A percentile compares a stretch with the other conserved stretches of the same genome.
Conservation (phyloP, 2,329 filamentous ascomycete species). For the Fusarium paranaense region DNA sequence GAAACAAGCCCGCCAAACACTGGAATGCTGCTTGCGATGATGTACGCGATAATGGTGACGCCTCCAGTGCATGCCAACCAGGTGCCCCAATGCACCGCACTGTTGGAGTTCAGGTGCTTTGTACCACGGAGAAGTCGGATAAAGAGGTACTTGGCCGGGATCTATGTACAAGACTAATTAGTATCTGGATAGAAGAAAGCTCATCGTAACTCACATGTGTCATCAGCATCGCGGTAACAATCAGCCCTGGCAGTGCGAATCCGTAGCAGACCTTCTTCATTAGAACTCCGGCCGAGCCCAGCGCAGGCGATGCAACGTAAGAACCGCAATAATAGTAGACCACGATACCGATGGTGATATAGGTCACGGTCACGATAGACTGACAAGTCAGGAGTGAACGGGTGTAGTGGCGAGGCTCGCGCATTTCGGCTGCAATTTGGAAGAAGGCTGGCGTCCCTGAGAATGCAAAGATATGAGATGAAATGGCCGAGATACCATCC, state of each 20-base stretch:
- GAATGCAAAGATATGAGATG: constrained; percentile 50
- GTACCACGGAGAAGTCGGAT: constrained; percentile 40
- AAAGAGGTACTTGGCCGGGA: constrained; percentile 41
- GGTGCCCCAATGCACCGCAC: constrained; percentile 38
- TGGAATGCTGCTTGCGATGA: constrained; percentile 1
- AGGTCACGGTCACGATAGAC: constrained; percentile 45
- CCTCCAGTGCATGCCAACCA: constrained; percentile 32
- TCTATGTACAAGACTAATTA: constrained; percentile 8
- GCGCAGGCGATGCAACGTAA: constrained; percentile 57
- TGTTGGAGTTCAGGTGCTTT: constrained; percentile 41
- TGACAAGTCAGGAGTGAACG: constrained; percentile 41
- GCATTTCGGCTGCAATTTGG: constrained; percentile 48
- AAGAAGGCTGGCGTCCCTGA: constrained; percentile 50
- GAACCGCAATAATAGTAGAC: constrained; percentile 60
- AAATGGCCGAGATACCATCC: constrained; percentile 44
- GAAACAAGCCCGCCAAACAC: constrained; percentile 2
- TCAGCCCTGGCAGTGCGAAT: constrained; percentile 44
- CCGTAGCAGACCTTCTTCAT: constrained; percentile 59
- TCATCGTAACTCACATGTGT: constrained; percentile 37
- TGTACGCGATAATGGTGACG: constrained; percentile 3
- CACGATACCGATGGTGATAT: constrained; percentile 48
- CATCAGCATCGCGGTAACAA: constrained; percentile 37
- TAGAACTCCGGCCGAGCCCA: constrained; percentile 54
- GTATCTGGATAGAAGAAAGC: not conserved
- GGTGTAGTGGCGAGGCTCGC: constrained; percentile 42